Evolutionary conservation across 73 alveolate genomes (phyloP).

Genomic region (Paramecium bursaria): DNA sequence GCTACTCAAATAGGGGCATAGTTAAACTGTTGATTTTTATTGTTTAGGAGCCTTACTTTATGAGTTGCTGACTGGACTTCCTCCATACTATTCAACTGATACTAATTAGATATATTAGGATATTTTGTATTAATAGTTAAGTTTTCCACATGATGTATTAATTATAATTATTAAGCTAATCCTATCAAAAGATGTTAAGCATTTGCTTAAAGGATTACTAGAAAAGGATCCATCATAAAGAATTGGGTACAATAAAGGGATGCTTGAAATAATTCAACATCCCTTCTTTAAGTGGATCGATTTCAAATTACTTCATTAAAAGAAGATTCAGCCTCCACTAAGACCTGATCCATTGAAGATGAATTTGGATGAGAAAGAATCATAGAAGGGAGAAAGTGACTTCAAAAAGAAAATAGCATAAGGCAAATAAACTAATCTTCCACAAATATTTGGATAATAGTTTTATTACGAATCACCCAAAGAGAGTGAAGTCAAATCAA

Average conservation of each 20-base stretch:
- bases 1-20: slow-evolving; percentile 73
- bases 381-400: slow-evolving; percentile 63
- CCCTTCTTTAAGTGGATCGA: slow-evolving; percentile 63
- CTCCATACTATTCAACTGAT: slow-evolving; percentile 73
- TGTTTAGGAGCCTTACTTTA: slow-evolving; percentile 77
- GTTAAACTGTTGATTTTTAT: slow-evolving; percentile 77
- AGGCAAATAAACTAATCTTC: slow-evolving; percentile 36
- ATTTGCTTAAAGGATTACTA: slow-evolving; percentile 78
- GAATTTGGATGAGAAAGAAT: slow-evolving; percentile 67
- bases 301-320: slow-evolving; percentile 37
- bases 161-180: not conserved
- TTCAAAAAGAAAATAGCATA: slow-evolving; percentile 60
- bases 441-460: slow-evolving; percentile 22
- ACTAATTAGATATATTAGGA: slow-evolving; percentile 66
- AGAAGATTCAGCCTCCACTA: slow-evolving; percentile 66
- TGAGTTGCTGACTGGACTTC: slow-evolving; percentile 77
- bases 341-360: slow-evolving; percentile 65
- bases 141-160: slow-evolving; percentile 62
- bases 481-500: slow-evolving; percentile 9
- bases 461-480: slow-evolving; percentile 40
- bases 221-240: slow-evolving; percentile 87
- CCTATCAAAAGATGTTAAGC: slow-evolving; percentile 72
- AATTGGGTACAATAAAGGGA: slow-evolving; percentile 78
- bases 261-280: slow-evolving; percentile 64
- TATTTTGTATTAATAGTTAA: slow-evolving; percentile 53